These are phyloP conservation scores for Penicillium nordicum DNA, from an alignment of 2,329 filamentous ascomycete species.

Conservation along the genomic window DNA sequence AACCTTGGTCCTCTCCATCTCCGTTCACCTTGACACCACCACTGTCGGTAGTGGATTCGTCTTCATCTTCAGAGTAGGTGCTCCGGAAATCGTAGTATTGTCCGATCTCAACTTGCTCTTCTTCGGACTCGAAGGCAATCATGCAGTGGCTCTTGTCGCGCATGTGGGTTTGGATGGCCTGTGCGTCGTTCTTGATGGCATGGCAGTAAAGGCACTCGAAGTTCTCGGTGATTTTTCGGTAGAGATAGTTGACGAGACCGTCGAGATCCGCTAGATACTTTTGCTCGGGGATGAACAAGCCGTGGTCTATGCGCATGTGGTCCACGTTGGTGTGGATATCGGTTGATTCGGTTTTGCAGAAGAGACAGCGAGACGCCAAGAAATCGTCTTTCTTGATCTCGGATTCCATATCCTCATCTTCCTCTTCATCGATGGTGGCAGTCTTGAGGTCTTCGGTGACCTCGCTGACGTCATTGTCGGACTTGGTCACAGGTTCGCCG, in stretches of 20 bases:
- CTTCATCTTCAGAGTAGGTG: conserved; percentile 83
- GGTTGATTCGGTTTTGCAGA: conserved; percentile 85
- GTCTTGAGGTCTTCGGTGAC: conserved; percentile 76
- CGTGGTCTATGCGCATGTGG: conserved; percentile 90
- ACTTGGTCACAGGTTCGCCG: conserved; percentile 65
- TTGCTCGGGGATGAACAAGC: conserved; percentile 93
- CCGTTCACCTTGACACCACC: conserved; percentile 64
- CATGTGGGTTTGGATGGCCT: conserved; percentile 93
- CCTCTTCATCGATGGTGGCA: conserved; percentile 45
- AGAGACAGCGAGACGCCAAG: conserved; percentile 65
- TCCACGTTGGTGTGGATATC: conserved; percentile 70
- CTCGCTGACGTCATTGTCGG: conserved; percentile 67
- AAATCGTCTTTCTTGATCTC: conserved; percentile 45
- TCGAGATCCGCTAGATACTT: conserved; percentile 78
- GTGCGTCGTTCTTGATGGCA: conserved; percentile 72
- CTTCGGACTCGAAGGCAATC: conserved; percentile 84
- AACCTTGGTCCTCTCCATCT: conserved; percentile 67
- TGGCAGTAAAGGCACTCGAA: conserved; percentile 87
- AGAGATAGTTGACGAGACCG: conserved; percentile 73
- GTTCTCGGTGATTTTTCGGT: conserved; percentile 73
- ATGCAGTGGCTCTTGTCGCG: conserved; percentile 94
- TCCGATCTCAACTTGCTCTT: conserved; percentile 88
- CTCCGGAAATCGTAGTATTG: conserved; percentile 96
- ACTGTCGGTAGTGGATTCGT: conserved; percentile 52
- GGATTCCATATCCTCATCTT: conserved; percentile 50